Evolutionary conservation across 208 protist species (phyloP).

Genomic region (Acanthamoeba rhysodes): DNA sequence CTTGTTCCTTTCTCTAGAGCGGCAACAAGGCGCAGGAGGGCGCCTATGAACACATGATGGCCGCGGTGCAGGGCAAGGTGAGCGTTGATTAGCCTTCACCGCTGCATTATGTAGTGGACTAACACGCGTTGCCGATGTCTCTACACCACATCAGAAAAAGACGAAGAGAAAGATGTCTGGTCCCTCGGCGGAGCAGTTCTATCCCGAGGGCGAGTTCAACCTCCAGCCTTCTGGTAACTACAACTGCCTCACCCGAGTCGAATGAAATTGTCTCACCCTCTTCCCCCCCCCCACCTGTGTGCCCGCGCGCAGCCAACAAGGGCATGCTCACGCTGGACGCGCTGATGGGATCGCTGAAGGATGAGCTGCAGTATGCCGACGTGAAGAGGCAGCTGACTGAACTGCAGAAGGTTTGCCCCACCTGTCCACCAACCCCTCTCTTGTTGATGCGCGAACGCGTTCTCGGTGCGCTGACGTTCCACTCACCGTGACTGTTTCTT

Average conservation of each 20-base stretch:
- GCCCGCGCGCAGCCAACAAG: background rate
- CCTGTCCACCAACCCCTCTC: too few species aligned
- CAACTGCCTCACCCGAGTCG: background rate
- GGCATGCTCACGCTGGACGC: slow-evolving; percentile 52
- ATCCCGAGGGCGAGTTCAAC: slow-evolving; percentile 71
- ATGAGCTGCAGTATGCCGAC: slow-evolving; percentile 15
- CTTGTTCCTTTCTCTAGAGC: background rate
- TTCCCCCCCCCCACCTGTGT: background rate
- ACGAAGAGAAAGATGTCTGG: slow-evolving; percentile 16
- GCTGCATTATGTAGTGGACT: background rate
- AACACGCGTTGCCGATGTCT: too few species aligned
- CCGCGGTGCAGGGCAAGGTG: slow-evolving; percentile 55
- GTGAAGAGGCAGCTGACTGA: slow-evolving; percentile 45
- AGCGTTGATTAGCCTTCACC: background rate
- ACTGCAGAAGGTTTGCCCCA: slow-evolving; percentile 17
- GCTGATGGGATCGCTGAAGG: slow-evolving; percentile 65
- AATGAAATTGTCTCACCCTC: background rate
- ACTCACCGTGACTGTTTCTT: background rate
- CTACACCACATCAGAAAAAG: background rate
- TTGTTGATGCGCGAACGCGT: too few species aligned
- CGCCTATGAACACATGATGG: slow-evolving; percentile 74
- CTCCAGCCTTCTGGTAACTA: slow-evolving; percentile 38
- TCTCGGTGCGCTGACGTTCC: background rate
- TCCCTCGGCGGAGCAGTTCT: slow-evolving; percentile 48
- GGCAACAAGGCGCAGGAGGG: background rate